Conservation (phyloP, 202 grass and related monocot genomes). For the Bolboschoenoplectus hybrid region DNA sequence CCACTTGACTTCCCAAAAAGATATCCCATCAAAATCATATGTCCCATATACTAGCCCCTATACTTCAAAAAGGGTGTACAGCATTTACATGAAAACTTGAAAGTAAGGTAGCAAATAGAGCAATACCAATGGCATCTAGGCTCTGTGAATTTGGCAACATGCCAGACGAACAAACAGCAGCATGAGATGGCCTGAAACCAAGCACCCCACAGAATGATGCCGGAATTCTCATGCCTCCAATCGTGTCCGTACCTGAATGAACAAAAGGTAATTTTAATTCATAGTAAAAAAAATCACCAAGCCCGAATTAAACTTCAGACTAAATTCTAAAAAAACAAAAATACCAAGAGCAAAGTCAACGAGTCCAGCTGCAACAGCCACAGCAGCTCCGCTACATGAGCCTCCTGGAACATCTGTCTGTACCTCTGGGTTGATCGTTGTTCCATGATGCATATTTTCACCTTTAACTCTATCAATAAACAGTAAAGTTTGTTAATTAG, state of each 20-base stretch:
- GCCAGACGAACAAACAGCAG: conserved; percentile 70
- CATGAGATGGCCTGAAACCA: conserved; percentile 93
- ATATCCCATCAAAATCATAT: background rate
- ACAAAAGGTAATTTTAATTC: conserved; percentile 41
- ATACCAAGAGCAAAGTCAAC: conserved; percentile 95
- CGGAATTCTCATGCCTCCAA: conserved; percentile 86
- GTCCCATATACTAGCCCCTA: background rate
- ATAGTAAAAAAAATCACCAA: conserved; percentile 34
- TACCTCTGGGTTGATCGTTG: conserved; percentile 65
- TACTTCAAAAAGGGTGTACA: background rate
- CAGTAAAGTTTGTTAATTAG: background rate
- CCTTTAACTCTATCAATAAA: conserved; percentile 70
- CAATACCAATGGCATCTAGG: conserved; percentile 82
- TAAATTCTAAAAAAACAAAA: background rate
- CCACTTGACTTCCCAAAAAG: background rate
- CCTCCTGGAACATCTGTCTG: conserved; percentile 71
- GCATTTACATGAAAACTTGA: conserved; percentile 16
- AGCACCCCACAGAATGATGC: conserved; percentile 87
- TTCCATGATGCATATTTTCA: conserved; percentile 80
- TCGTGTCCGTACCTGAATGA: conserved; percentile 74
- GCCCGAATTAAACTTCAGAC: conserved; percentile 2
- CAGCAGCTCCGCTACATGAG: conserved; percentile 90
- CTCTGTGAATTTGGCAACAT: conserved; percentile 80
- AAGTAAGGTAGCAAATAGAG: conserved; percentile 24
- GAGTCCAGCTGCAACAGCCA: conserved; percentile 79